These are phyloP conservation scores for Taphrina sp. DNA, from an alignment of 1,139 yeast species.

Conservation along the genomic window DNA sequence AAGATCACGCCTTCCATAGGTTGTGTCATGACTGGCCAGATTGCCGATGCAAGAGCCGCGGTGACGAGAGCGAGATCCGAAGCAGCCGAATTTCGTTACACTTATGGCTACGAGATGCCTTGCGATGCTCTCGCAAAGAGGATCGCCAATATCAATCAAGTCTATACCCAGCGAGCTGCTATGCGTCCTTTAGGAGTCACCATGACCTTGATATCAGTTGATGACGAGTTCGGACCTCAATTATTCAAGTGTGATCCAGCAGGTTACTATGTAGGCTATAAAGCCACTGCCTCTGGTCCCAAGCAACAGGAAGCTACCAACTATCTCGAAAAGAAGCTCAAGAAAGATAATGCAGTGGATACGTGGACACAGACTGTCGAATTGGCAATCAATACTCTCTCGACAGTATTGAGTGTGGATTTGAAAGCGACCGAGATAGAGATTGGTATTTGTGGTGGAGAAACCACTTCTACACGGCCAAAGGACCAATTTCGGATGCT, in stretches of 20 bases:
- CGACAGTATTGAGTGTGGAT: constrained; percentile 85
- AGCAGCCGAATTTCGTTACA: constrained; percentile 91
- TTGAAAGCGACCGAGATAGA: constrained; percentile 91
- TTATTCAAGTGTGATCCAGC: constrained; percentile 95
- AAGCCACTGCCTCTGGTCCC: constrained; percentile 94
- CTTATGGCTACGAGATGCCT: constrained; percentile 96
- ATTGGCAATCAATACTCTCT: constrained; percentile 78
- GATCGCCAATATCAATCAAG: constrained; percentile 91
- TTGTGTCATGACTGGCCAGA: constrained; percentile 77
- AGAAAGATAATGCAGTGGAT: constrained; percentile 55
- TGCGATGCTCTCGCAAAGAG: constrained; percentile 89
- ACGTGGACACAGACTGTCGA: constrained; percentile 86
- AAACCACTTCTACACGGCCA: constrained; percentile 42
- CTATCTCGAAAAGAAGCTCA: constrained; percentile 84
- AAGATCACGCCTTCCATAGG: constrained; percentile 55
- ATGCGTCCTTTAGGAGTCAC: constrained; percentile 74
- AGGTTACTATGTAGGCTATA: constrained; percentile 87
- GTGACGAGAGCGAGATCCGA: constrained; percentile 88
- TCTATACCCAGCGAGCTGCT: constrained; percentile 97
- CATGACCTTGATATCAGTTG: constrained; percentile 80
- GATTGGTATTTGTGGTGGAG: constrained; percentile 82
- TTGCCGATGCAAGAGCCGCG: constrained; percentile 87
- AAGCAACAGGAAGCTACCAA: constrained; percentile 95
- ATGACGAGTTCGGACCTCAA: constrained; percentile 87
- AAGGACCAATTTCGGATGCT: constrained; percentile 57